Evolutionary conservation across 1,284 basidiomycete genomes (phyloP).

Genomic region (Puccinia triticina): DNA sequence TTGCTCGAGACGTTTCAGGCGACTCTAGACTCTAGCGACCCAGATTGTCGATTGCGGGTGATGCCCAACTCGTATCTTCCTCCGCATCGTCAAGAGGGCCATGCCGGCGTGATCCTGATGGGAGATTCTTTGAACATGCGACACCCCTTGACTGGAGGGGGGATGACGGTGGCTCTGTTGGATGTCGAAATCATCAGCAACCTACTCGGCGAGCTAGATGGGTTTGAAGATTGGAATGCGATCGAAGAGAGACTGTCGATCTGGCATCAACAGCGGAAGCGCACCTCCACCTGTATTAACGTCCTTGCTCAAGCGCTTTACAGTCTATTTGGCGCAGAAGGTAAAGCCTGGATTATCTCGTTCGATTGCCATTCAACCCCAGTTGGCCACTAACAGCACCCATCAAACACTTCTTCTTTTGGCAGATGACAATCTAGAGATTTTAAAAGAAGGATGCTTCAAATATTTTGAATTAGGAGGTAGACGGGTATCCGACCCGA

Average conservation of each 20-base stretch:
- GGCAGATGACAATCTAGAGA: conserved; percentile 71
- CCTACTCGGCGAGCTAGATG: conserved; percentile 64
- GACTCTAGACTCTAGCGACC: conserved; percentile 66
- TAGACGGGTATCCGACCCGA: conserved; percentile 83
- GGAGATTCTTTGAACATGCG: conserved; percentile 99
- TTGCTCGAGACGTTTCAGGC: conserved; percentile 69
- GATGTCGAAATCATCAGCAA: conserved; percentile 77
- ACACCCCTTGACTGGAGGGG: conserved; percentile 92
- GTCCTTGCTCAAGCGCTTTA: conserved; percentile 88
- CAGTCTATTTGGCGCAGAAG: conserved; percentile 80
- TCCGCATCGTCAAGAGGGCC: conserved; percentile 70
- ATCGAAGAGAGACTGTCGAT: conserved; percentile 67
- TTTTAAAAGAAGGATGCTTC: conserved; percentile 90
- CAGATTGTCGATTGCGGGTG: conserved; percentile 71
- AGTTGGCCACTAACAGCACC: not conserved
- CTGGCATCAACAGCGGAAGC: conserved; percentile 86
- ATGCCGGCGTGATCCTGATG: conserved; percentile 79
- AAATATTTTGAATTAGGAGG: conserved; percentile 96
- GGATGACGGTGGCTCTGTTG: conserved; percentile 89
- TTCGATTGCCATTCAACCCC: not conserved
- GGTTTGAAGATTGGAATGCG: conserved; percentile 68
- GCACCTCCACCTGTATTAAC: conserved; percentile 79
- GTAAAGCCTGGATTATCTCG: not conserved
- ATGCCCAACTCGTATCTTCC: conserved; percentile 98
- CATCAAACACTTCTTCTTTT: not conserved